These are phyloP conservation scores for Artemisia tridentata DNA, from an alignment of 129 eudicot species.

Conservation along the genomic window DNA sequence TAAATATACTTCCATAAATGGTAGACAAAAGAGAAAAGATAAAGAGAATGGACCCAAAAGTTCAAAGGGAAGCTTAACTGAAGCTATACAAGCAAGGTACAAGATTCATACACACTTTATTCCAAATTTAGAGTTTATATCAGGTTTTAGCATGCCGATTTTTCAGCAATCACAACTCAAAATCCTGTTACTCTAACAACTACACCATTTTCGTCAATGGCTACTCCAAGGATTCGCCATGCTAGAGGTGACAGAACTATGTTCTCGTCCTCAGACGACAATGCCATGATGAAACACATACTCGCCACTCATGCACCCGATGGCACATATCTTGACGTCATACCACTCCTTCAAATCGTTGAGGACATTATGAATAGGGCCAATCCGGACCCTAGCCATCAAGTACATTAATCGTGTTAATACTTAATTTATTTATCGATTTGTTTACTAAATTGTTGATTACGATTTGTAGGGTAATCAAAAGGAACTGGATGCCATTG, in stretches of 20 bases:
- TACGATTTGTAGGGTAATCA: conserved; percentile 38
- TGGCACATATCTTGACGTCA: conserved; percentile 53
- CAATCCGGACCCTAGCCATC: conserved; percentile 24
- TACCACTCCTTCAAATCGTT: conserved; percentile 59
- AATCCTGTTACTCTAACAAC: not conserved
- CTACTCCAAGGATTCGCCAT: conserved; percentile 28
- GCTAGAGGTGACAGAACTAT: too few relatives aligned
- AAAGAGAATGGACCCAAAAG: not conserved
- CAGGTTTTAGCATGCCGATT: not conserved
- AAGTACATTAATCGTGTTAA: conserved; percentile 16
- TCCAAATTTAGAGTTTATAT: conserved; percentile 9
- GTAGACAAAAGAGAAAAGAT: not conserved
- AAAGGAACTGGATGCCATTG: conserved; percentile 47
- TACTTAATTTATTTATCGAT: not conserved
- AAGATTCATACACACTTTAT: too few relatives aligned
- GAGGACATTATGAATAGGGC: conserved; percentile 70
- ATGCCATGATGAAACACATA: too few relatives aligned
- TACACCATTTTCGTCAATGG: conserved; percentile 30
- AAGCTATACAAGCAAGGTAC: conserved; percentile 55
- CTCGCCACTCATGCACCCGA: too few relatives aligned
- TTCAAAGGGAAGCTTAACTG: conserved; percentile 10
- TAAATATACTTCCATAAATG: not conserved
- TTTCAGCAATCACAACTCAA: conserved; percentile 2
- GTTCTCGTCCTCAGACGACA: too few relatives aligned
- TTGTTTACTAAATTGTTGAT: not conserved